Evolutionary conservation across 75 land plant genomes (phyloP).

Genomic region (Pinus albicaulis): DNA sequence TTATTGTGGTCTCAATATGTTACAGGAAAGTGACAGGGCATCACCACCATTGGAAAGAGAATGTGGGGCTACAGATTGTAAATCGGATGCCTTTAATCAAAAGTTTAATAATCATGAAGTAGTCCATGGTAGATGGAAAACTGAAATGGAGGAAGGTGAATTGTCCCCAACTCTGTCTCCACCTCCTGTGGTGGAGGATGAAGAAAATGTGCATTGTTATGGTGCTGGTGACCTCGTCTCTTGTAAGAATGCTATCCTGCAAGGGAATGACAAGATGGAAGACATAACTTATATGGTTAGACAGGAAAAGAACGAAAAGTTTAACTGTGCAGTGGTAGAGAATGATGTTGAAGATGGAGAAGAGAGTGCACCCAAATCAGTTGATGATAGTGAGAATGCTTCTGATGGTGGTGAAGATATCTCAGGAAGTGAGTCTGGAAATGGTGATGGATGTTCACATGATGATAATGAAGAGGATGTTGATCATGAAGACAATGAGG

Average conservation of each 20-base stretch:
- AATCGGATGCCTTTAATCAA: neutral
- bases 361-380: conserved; percentile 72
- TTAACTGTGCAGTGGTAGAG: conserved; percentile 26
- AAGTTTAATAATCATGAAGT: too few species aligned
- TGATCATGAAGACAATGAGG: conserved; percentile 58
- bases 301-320: conserved; percentile 29
- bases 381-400: conserved; percentile 75
- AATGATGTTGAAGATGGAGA: conserved; percentile 77
- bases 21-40: too few species aligned
- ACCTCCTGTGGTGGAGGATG: conserved; percentile 9
- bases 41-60: neutral
- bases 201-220: conserved; percentile 66
- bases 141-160: conserved; percentile 94
- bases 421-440: conserved; percentile 79
- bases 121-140: conserved; percentile 9
- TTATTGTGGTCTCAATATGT: too few species aligned
- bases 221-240: conserved; percentile 24
- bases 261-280: conserved; percentile 30
- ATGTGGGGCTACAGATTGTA: neutral
- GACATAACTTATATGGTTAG: conserved; percentile 22
- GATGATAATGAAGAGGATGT: conserved; percentile 24
- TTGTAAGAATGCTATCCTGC: conserved; percentile 7
- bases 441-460: conserved; percentile 65
- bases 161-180: conserved; percentile 54
- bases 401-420: conserved; percentile 74